phyloP scores from a whole-genome alignment of 192 early-diverging fungal genomes.

The Gigaspora rosea region DNA sequence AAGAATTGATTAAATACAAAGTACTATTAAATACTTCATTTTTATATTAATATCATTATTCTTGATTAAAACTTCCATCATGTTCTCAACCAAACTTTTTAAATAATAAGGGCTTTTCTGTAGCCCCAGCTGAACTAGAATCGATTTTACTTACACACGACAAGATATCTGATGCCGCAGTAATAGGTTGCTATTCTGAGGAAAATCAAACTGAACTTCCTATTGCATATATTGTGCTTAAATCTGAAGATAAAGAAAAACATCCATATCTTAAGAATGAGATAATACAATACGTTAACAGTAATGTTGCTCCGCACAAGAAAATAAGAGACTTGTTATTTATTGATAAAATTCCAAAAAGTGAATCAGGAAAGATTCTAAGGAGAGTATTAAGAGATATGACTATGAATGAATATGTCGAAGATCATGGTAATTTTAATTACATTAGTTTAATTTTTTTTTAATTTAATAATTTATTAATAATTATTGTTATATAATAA shows the following conservation, averaged over 20 bases:
- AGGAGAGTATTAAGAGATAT: too few relatives aligned
- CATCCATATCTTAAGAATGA: constrained; percentile 45
- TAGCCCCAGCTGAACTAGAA: constrained; percentile 89
- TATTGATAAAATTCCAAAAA: constrained; percentile 73
- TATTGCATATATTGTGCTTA: constrained; percentile 65
- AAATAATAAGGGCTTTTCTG: constrained; percentile 76
- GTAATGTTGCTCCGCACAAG: constrained; percentile 73
- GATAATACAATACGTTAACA: constrained; percentile 60
- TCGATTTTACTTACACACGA: constrained; percentile 70
- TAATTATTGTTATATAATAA: too few relatives aligned
- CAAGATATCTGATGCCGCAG: constrained; percentile 68
- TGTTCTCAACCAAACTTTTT: too few relatives aligned
- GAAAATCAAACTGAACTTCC: constrained; percentile 77
- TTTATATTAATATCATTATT: too few relatives aligned
- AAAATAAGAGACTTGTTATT: constrained; percentile 72
- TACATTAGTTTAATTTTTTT: too few relatives aligned
- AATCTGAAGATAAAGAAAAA: constrained; percentile 34
- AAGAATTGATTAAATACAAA: constrained; percentile 81
- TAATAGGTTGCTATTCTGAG: constrained; percentile 66
- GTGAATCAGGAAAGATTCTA: constrained; percentile 78
- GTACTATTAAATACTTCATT: too few relatives aligned
- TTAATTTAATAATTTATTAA: too few relatives aligned
- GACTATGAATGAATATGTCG: too few relatives aligned
- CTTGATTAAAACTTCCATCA: too few relatives aligned
- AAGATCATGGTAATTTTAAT: too few relatives aligned